These are phyloP conservation scores for Pythium dissimile DNA, from an alignment of 352 stramenopile species.

Conservation along the genomic window DNA sequence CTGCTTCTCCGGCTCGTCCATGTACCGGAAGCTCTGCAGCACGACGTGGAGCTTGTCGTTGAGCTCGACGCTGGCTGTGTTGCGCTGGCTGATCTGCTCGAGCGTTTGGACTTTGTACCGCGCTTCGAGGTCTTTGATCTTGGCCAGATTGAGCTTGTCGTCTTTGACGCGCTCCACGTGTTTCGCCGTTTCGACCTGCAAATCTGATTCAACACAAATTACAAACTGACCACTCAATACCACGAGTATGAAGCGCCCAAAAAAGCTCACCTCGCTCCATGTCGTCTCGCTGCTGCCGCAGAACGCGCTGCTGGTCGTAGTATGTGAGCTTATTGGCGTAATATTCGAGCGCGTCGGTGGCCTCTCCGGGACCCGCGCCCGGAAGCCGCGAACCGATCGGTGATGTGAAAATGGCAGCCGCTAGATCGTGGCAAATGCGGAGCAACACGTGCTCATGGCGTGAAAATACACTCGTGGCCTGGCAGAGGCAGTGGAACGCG, in stretches of 20 bases:
- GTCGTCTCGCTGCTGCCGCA: slow-evolving; percentile 42
- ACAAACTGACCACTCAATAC: neutral
- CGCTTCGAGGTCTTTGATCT: slow-evolving; percentile 47
- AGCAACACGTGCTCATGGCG: slow-evolving; percentile 54
- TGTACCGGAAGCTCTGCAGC: slow-evolving; percentile 57
- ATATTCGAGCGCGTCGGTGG: slow-evolving; percentile 58
- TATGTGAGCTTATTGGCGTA: slow-evolving; percentile 58
- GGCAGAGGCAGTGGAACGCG: slow-evolving; percentile 72
- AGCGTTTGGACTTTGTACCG: slow-evolving; percentile 45
- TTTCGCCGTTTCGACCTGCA: slow-evolving; percentile 27
- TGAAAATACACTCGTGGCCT: slow-evolving; percentile 52
- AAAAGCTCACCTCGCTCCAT: slow-evolving; percentile 37
- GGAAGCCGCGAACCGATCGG: slow-evolving; percentile 18
- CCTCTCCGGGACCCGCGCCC: slow-evolving; percentile 20
- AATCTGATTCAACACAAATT: slow-evolving; percentile 25
- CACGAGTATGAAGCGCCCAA: neutral
- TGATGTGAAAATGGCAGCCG: slow-evolving; percentile 55
- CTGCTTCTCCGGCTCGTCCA: slow-evolving; percentile 55
- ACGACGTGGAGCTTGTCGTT: slow-evolving; percentile 45
- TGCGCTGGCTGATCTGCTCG: slow-evolving; percentile 51
- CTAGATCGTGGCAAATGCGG: slow-evolving; percentile 58
- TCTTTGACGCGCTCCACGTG: slow-evolving; percentile 33
- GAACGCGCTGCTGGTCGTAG: slow-evolving; percentile 50
- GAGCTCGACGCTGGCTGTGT: slow-evolving; percentile 41
- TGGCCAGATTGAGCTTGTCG: slow-evolving; percentile 30